Conservation (phyloP, 2,329 filamentous ascomycete genomes). For the Graphilbum sp. region DNA sequence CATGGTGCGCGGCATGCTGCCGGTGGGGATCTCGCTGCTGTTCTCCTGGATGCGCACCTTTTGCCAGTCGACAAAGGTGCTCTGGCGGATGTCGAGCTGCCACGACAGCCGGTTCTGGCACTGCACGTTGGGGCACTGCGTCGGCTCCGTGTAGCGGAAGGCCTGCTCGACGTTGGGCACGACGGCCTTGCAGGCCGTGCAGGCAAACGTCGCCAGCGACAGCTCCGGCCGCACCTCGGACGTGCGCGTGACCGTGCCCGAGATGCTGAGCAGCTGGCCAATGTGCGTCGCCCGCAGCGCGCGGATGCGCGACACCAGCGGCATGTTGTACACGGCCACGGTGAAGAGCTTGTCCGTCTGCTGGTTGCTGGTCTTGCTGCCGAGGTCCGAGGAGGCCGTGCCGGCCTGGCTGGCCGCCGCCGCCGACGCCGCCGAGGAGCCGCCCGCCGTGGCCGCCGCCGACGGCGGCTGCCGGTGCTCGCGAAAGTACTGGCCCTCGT, state of each 20-base stretch:
- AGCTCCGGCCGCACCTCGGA: constrained; percentile 93
- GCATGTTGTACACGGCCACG: constrained; percentile 83
- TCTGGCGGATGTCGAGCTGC: constrained; percentile 92
- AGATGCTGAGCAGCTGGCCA: constrained; percentile 85
- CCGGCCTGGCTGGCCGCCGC: no score
- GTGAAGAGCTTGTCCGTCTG: constrained; percentile 95
- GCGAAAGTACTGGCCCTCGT: constrained; percentile 86
- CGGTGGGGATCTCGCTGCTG: constrained; percentile 92
- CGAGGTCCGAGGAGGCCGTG: constrained; percentile 41
- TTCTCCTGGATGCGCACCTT: constrained; percentile 98
- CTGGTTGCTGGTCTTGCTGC: constrained; percentile 70
- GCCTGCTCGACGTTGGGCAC: constrained; percentile 91
- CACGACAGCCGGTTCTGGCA: constrained; percentile 87
- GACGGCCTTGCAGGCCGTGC: constrained; percentile 70
- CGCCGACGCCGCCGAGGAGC: constrained; percentile 51
- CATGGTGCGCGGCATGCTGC: constrained; percentile 96
- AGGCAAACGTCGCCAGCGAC: constrained; percentile 81
- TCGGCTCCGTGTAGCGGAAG: constrained; percentile 92
- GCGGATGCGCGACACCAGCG: constrained; percentile 71
- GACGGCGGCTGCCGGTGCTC: constrained; percentile 76
- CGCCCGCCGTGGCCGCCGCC: constrained; percentile 1
- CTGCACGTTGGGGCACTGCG: constrained; percentile 75
- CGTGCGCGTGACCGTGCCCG: constrained; percentile 88
- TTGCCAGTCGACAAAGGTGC: constrained; percentile 98
- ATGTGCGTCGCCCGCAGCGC: constrained; percentile 80